Conservation (phyloP, 306 rosid species). For the Vachellia collinsii region DNA sequence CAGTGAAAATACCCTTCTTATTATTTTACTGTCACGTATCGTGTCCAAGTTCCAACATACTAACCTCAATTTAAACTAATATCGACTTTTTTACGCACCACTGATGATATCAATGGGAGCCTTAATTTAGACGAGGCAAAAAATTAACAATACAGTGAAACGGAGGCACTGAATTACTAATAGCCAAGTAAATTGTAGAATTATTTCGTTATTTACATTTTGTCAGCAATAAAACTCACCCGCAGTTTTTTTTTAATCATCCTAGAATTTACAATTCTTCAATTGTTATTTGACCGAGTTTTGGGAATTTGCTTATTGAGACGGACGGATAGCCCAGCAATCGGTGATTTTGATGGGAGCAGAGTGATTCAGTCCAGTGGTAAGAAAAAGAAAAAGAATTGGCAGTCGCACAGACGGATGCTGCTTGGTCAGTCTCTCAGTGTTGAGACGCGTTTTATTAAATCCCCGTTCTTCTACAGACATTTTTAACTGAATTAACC, state of each 20-base stretch:
- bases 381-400: not conserved
- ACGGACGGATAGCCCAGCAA: too few relatives aligned
- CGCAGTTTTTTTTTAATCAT: too few relatives aligned
- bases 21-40: too few relatives aligned
- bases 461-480: not conserved
- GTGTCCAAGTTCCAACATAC: not conserved
- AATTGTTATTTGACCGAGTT: too few relatives aligned
- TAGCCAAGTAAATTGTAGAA: too few relatives aligned
- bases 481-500: slow-evolving; percentile 41
- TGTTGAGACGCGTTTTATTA: not conserved
- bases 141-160: not conserved
- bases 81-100: not conserved
- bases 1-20: too few relatives aligned
- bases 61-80: not conserved
- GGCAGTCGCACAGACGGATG: not conserved
- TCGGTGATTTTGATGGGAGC: not conserved
- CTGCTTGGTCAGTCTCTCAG: not conserved
- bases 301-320: too few relatives aligned
- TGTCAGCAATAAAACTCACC: too few relatives aligned
- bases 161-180: too few relatives aligned
- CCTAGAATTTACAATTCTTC: too few relatives aligned
- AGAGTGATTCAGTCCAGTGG: not conserved
- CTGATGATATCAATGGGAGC: not conserved
- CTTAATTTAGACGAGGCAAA: not conserved
- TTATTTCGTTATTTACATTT: too few relatives aligned